Conservation (phyloP, 148 eudicot genomes). For the Chenopodium suecicum region DNA sequence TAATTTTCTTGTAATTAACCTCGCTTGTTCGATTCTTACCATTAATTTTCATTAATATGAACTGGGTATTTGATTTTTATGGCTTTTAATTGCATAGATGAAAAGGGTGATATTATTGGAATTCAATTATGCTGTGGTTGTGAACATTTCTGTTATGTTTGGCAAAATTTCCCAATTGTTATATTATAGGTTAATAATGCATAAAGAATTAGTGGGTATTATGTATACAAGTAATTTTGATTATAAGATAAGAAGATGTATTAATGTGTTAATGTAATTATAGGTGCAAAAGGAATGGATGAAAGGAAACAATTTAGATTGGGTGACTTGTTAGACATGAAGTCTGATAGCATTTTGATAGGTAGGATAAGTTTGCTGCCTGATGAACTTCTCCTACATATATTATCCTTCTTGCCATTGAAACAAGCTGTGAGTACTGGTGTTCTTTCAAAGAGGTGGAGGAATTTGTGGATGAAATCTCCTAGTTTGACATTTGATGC, state of each 20-base stretch:
- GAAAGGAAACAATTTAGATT: not conserved
- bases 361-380: constrained; percentile 17
- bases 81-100: not conserved
- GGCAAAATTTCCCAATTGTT: not conserved
- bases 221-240: not conserved
- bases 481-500: constrained; percentile 12
- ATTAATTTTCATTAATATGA: not conserved
- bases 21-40: not conserved
- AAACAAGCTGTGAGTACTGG: constrained; percentile 10
- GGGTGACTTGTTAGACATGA: not conserved
- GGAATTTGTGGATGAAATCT: constrained; percentile 14
- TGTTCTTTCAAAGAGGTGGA: constrained; percentile 10
- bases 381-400: constrained; percentile 19
- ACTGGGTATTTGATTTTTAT: not conserved
- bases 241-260: not conserved
- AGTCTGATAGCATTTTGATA: not conserved
- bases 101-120: constrained; percentile 3
- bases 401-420: constrained; percentile 10
- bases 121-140: not conserved
- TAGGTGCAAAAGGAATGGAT: constrained; percentile 7
- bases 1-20: not conserved
- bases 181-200: too few species aligned
- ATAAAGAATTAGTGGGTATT: not conserved
- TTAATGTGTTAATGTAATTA: not conserved
- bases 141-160: not conserved